These are phyloP conservation scores for Ophiocordyceps camponoti-saundersi DNA, from an alignment of 2,329 filamentous ascomycete genomes.

Conservation along the genomic window DNA sequence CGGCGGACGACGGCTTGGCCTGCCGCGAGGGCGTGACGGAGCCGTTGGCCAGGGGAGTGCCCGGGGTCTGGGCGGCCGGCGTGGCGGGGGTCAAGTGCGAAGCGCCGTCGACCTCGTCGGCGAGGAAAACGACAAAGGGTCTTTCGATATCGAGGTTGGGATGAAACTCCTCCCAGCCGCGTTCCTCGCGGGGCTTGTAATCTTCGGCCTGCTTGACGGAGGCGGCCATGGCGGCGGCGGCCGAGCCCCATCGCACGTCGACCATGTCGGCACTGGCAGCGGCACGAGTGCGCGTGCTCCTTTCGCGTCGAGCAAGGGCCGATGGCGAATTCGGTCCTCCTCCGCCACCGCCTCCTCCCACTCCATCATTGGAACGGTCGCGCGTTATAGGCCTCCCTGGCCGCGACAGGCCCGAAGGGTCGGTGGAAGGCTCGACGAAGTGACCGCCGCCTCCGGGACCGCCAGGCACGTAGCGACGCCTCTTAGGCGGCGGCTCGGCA, in stretches of 20 bases:
- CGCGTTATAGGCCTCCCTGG: too few relatives aligned
- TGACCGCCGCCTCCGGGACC: constrained; percentile 74
- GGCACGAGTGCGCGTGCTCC: constrained; percentile 35
- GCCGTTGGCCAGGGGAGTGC: constrained; percentile 17
- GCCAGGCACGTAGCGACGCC: constrained; percentile 66
- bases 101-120: constrained; percentile 72
- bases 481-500: constrained; percentile 48
- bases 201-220: constrained; percentile 83
- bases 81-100: constrained; percentile 21
- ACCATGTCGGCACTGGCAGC: constrained; percentile 36
- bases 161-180: constrained; percentile 96
- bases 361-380: too few relatives aligned
- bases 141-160: constrained; percentile 82
- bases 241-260: constrained; percentile 63
- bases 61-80: constrained; percentile 14
- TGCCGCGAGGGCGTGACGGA: constrained; percentile 29
- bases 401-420: neutral
- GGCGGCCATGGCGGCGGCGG: constrained; percentile 68
- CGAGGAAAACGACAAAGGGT: constrained; percentile 59
- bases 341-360: too few relatives aligned
- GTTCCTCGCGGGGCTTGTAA: constrained; percentile 92
- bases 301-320: constrained; percentile 37
- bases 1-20: constrained; percentile 22
- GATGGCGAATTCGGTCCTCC: constrained; percentile 8
- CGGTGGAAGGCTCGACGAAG: constrained; percentile 47